Evolutionary conservation across 805 yeast species (phyloP).

Genomic region (Ogataea philodendri): DNA sequence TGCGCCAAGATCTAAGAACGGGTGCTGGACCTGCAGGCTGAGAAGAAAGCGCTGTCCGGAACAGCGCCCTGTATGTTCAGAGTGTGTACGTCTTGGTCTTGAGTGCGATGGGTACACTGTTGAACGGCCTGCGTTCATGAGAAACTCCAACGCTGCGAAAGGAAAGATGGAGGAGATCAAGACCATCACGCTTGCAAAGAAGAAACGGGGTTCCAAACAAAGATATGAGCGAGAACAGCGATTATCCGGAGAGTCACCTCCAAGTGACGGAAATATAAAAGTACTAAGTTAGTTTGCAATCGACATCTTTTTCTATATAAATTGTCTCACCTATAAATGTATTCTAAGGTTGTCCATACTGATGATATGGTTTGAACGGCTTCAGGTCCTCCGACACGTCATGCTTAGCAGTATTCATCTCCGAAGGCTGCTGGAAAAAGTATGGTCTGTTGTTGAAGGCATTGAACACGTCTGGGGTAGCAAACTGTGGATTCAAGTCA

Average conservation of each 20-base stretch:
- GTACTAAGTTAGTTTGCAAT: conserved; percentile 5
- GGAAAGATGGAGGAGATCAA: conserved; percentile 51
- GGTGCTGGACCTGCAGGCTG: conserved; percentile 79
- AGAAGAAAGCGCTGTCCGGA: conserved; percentile 74
- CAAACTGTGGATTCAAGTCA: neutral
- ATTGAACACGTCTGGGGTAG: conserved; percentile 1
- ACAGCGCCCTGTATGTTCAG: conserved; percentile 56
- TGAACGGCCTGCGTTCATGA: conserved; percentile 55
- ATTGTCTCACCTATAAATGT: conserved; percentile 8
- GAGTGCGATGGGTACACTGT: conserved; percentile 55
- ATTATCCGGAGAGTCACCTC: conserved; percentile 16
- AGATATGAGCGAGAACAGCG: conserved; percentile 22
- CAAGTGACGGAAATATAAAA: conserved; percentile 8
- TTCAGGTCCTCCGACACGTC: conserved; percentile 1
- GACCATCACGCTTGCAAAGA: conserved; percentile 36
- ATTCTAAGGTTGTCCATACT: conserved; percentile 7
- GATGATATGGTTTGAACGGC: conserved; percentile 4
- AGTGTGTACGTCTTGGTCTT: conserved; percentile 56
- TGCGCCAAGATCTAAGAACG: conserved; percentile 36
- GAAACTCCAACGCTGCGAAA: conserved; percentile 39
- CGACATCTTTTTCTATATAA: conserved; percentile 2
- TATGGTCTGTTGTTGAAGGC: conserved; percentile 3
- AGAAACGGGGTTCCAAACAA: conserved; percentile 36
- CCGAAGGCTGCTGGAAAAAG: conserved; percentile 5
- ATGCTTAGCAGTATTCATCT: conserved; percentile 3